phyloP scores from a whole-genome alignment of 2,329 filamentous ascomycete genomes.

The Fusarium camptoceras region DNA sequence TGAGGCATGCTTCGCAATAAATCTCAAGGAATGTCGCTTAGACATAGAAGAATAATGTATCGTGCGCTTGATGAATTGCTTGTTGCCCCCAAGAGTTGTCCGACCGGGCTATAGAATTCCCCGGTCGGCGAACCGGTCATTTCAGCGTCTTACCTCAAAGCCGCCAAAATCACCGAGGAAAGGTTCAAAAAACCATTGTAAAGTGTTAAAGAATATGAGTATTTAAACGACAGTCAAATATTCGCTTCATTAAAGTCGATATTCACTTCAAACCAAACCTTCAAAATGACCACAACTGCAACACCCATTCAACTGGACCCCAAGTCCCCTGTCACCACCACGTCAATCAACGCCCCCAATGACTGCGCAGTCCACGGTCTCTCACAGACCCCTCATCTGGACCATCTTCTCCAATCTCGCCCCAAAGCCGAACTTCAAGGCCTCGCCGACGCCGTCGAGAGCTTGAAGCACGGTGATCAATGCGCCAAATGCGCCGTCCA shows the following conservation, averaged over 20 bases:
- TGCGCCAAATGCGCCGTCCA: conserved; percentile 30
- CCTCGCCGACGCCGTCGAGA: conserved; percentile 11
- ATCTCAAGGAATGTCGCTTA: too few relatives aligned
- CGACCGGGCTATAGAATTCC: background rate
- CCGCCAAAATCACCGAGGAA: background rate
- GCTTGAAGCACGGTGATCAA: conserved; percentile 5
- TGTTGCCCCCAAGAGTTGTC: fast-evolving
- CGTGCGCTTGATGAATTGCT: background rate
- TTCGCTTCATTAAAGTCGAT: too few relatives aligned
- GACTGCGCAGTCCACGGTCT: conserved; percentile 10
- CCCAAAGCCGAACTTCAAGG: conserved; percentile 9
- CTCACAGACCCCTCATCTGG: conserved; percentile 24
- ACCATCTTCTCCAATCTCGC: conserved; percentile 20
- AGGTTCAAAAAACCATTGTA: background rate
- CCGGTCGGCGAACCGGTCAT: conserved; percentile 4
- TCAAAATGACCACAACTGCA: background rate
- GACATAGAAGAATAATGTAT: background rate
- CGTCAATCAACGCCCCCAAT: background rate
- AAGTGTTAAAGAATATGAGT: fast-evolving
- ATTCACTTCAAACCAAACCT: background rate
- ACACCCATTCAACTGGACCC: background rate
- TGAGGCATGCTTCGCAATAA: background rate
- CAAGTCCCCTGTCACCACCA: background rate
- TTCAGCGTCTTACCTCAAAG: background rate
- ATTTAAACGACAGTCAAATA: fast-evolving